These are phyloP conservation scores for Chenopodium quinoa DNA, from an alignment of 148 eudicot genomes.

Conservation along the genomic window DNA sequence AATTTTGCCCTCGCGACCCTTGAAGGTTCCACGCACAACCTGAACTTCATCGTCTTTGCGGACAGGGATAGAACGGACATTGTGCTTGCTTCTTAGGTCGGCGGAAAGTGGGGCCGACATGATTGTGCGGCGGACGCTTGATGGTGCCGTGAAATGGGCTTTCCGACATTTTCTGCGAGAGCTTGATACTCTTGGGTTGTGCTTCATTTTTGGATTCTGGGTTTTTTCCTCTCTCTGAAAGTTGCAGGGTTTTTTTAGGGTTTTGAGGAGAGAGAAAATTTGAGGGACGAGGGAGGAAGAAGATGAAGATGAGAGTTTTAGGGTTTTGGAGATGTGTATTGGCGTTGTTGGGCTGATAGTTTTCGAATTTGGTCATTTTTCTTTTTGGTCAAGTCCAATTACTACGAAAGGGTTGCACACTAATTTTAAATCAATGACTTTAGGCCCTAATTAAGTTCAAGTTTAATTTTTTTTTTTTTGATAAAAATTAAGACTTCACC, in stretches of 20 bases:
- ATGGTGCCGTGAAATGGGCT: slow-evolving; percentile 65
- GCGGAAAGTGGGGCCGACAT: slow-evolving; percentile 60
- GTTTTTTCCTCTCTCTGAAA: background rate
- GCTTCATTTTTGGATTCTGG: slow-evolving; percentile 41
- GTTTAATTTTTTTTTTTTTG: no score
- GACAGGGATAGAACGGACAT: slow-evolving; percentile 57
- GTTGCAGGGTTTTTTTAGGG: no score
- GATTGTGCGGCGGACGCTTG: slow-evolving; percentile 52
- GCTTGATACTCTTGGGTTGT: slow-evolving; percentile 23
- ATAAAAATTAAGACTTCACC: no score
- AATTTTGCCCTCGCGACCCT: slow-evolving; percentile 63
- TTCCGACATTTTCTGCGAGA: slow-evolving; percentile 61
- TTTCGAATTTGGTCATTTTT: no score
- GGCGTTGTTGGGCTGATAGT: no score
- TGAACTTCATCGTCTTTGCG: slow-evolving; percentile 75
- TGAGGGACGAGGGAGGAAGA: background rate
- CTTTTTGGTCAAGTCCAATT: no score
- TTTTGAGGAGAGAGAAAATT: no score
- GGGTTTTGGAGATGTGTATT: background rate
- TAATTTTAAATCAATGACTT: no score
- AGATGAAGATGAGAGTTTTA: background rate
- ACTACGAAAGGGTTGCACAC: no score
- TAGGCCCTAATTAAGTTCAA: no score
- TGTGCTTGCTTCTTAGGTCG: slow-evolving; percentile 59
- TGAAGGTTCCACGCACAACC: slow-evolving; percentile 57